These are phyloP conservation scores for Ogataea hybrid DNA, from an alignment of 1,139 yeast genomes.

Conservation along the genomic window DNA sequence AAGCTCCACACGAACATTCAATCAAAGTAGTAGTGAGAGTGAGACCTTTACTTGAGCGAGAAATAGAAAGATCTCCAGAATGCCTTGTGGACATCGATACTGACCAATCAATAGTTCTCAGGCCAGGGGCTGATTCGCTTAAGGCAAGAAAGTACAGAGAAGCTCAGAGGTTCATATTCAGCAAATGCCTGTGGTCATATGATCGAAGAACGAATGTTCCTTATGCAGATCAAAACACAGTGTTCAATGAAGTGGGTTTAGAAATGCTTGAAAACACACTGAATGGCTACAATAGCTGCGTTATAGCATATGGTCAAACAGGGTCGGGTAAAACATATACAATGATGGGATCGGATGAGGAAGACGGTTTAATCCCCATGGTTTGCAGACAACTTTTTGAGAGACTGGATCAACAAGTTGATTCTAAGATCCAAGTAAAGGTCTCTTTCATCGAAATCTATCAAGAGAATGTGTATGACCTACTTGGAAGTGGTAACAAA, in stretches of 20 bases:
- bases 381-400: slow-evolving; percentile 54
- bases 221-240: slow-evolving; percentile 46
- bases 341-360: slow-evolving; percentile 58
- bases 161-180: slow-evolving; percentile 47
- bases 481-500: slow-evolving; percentile 35
- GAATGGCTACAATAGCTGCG: slow-evolving; percentile 70
- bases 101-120: slow-evolving; percentile 8
- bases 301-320: slow-evolving; percentile 78
- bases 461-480: slow-evolving; percentile 67
- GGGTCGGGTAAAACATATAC: slow-evolving; percentile 74
- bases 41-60: slow-evolving; percentile 21
- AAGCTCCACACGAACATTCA: slow-evolving; percentile 4
- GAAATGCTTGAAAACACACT: slow-evolving; percentile 61
- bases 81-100: slow-evolving; percentile 7
- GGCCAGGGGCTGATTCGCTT: slow-evolving; percentile 7
- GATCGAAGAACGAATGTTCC: slow-evolving; percentile 33
- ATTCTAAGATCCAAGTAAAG: slow-evolving; percentile 50
- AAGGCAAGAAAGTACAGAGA: slow-evolving; percentile 19
- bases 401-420: slow-evolving; percentile 39
- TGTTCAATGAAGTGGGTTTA: slow-evolving; percentile 54
- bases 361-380: slow-evolving; percentile 60
- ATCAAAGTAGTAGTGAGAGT: slow-evolving; percentile 28
- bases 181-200: slow-evolving; percentile 59
- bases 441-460: slow-evolving; percentile 70
- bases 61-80: slow-evolving; percentile 4